A percentile compares a stretch with the other conserved stretches of the same genome.
Evolutionary conservation across 1,284 basidiomycete genomes (phyloP).

Genomic region (Moniliella sp.): DNA sequence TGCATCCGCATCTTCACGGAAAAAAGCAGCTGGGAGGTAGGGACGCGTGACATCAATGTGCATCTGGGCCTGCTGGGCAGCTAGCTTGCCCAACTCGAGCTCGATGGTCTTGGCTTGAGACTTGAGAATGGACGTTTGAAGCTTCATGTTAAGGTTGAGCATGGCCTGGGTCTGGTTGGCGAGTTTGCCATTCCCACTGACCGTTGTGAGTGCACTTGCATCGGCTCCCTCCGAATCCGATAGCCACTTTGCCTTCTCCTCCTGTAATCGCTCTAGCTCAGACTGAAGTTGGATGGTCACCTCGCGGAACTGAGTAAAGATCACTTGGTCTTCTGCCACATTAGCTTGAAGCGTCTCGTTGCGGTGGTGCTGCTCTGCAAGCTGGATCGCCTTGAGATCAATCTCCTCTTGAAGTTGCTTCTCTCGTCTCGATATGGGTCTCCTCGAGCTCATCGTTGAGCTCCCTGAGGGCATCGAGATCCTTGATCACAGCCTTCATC

Average conservation of each 20-base stretch:
- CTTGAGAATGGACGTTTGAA: constrained; percentile 24
- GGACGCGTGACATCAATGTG: constrained; percentile 20
- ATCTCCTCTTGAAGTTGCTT: constrained; percentile 74
- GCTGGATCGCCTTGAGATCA: constrained; percentile 26
- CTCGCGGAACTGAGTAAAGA: constrained; percentile 24
- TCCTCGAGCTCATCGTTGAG: constrained; percentile 93
- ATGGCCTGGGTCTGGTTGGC: constrained; percentile 16
- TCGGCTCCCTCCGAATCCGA: too few relatives aligned
- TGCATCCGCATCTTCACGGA: constrained; percentile 20
- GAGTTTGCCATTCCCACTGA: too few relatives aligned
- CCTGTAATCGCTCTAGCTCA: constrained; percentile 18
- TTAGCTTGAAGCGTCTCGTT: constrained; percentile 15
- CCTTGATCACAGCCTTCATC: constrained; percentile 80
- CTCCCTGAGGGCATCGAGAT: constrained; percentile 81
- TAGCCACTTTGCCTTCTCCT: neutral
- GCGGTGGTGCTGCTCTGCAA: constrained; percentile 9
- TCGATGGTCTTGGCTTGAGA: constrained; percentile 26
- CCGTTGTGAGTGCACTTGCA: too few relatives aligned
- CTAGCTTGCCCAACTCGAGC: constrained; percentile 18
- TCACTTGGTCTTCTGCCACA: constrained; percentile 21
- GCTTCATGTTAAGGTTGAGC: constrained; percentile 26
- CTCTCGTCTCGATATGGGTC: constrained; percentile 79
- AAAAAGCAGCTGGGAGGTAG: constrained; percentile 21
- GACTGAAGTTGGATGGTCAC: constrained; percentile 19
- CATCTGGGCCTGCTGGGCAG: constrained; percentile 12